Base-by-base conservation (phyloP, 2,329 filamentous ascomycete species). In the Fonsecaea pedrosoi region DNA sequence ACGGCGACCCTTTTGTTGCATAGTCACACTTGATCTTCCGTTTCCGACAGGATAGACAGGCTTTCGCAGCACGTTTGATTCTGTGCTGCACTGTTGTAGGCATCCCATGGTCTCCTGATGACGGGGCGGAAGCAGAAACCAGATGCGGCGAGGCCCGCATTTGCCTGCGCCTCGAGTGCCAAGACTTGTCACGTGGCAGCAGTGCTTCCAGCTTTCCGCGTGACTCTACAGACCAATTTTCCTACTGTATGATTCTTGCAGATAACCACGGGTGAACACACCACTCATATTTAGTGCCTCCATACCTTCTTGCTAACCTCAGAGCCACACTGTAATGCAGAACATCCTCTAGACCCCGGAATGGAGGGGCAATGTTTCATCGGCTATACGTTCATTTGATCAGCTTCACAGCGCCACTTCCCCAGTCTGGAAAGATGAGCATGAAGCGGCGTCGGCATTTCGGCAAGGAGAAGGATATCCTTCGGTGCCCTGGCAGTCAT, bases 11-110 rank as follows among this genome's bases (percentile, higher is more conserved):
- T 10, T 35, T 34, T 3, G 32, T 35, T n/a, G 58, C 58, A 38
- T 50, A 60, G 15, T 60, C 58, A 32, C 58, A 60, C 10, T 45
- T 60, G 42, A 60, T 42, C 32, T 60, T 60, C 45, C 58, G 42
- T 30, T 50, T 60, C 18, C 58, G 58, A 54, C 58, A 60, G 8
- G 58, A 60, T 13, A 60, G 45, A 7, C 58, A 60, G 5, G 58
- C 58, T 45, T 60, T 60, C n/a, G 58, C 32, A 8, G 58, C 58
- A 18, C 58, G 58, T 45, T 45, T 12, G 9, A 8, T 60, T 50
- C 18, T 35, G 9, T 54, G 37, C 10, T 13, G 32, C n/a, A 42
- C 32, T 18, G 32, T 55, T 55, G 30, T 12, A 21, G 54, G 35
- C 54, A 55, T 55, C 10, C 21, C 54, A 55, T 37, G 15, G 34